These are phyloP conservation scores for Persicaria tinctoria DNA, from an alignment of 148 eudicot genomes.

Conservation along the genomic window DNA sequence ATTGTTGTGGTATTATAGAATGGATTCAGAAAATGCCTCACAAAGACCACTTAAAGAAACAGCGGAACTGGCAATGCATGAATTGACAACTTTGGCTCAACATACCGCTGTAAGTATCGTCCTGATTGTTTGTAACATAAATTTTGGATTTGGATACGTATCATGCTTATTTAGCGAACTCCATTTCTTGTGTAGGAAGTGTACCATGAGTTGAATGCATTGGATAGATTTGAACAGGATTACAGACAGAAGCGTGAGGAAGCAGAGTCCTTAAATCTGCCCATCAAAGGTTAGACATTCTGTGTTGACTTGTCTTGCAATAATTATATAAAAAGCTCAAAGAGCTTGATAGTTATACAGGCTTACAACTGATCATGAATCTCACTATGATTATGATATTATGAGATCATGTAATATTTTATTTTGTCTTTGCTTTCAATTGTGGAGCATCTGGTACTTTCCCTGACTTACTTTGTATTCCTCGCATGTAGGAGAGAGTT, in stretches of 20 bases:
- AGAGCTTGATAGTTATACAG: neutral
- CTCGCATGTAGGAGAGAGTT: constrained; percentile 23
- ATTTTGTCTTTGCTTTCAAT: neutral
- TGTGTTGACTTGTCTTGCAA: neutral
- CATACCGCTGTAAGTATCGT: constrained; percentile 69
- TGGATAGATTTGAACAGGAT: constrained; percentile 47
- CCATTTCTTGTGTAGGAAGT: constrained; percentile 35
- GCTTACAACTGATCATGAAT: no score
- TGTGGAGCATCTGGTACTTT: neutral
- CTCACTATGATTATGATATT: no score
- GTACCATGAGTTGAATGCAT: constrained; percentile 41
- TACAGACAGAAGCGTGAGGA: constrained; percentile 34
- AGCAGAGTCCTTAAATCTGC: constrained; percentile 41
- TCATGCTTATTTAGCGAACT: no score
- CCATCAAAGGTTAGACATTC: neutral
- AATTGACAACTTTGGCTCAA: constrained; percentile 63
- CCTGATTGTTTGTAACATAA: no score
- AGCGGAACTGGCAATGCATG: constrained; percentile 62
- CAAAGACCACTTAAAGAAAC: constrained; percentile 46
- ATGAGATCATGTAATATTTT: neutral
- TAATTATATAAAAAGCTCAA: neutral
- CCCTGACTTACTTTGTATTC: neutral
- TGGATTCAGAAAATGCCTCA: constrained; percentile 48
- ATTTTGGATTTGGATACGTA: no score
- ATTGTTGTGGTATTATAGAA: constrained; percentile 24